phyloP scores from a whole-genome alignment of 2,329 filamentous ascomycete genomes.

The Sarocladiaceae sp. region DNA sequence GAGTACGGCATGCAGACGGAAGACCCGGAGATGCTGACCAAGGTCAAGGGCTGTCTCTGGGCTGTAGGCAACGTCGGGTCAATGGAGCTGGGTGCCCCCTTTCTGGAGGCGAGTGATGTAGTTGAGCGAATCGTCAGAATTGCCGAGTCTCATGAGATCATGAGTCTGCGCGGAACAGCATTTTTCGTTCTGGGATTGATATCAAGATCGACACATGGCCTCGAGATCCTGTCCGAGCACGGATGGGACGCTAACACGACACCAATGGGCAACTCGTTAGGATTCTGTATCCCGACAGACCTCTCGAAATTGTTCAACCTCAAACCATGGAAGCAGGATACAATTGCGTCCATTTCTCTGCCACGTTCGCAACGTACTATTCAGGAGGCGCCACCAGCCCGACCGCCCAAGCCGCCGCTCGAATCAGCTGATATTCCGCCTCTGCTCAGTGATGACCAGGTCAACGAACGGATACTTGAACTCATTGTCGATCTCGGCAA shows the following conservation, averaged over 20 bases:
- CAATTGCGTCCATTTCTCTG: conserved; percentile 41
- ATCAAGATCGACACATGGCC: conserved; percentile 83
- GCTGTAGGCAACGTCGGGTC: conserved; percentile 97
- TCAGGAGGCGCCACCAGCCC: conserved; percentile 35
- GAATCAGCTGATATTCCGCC: conserved; percentile 34
- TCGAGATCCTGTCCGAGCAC: conserved; percentile 83
- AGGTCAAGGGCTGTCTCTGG: conserved; percentile 96
- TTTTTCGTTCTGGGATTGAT: conserved; percentile 95
- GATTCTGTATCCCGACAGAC: conserved; percentile 79
- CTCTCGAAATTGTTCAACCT: conserved; percentile 76
- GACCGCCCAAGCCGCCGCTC: conserved; percentile 37
- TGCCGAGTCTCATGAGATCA: conserved; percentile 80
- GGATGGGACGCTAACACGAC: conserved; percentile 94
- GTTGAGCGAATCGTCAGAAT: conserved; percentile 84
- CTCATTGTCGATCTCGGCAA: conserved; percentile 87
- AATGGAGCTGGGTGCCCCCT: conserved; percentile 94
- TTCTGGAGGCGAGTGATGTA: conserved; percentile 85
- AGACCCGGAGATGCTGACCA: conserved; percentile 79
- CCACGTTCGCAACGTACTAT: conserved; percentile 51
- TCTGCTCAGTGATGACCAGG: conserved; percentile 54
- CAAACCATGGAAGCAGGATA: conserved; percentile 52
- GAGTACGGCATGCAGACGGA: conserved; percentile 83
- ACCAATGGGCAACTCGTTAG: conserved; percentile 74
- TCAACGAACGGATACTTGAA: conserved; percentile 78
- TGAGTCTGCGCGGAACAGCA: conserved; percentile 91